phyloP scores from a whole-genome alignment of 202 grass and related monocot genomes.

The Alloteropsis angusta region DNA sequence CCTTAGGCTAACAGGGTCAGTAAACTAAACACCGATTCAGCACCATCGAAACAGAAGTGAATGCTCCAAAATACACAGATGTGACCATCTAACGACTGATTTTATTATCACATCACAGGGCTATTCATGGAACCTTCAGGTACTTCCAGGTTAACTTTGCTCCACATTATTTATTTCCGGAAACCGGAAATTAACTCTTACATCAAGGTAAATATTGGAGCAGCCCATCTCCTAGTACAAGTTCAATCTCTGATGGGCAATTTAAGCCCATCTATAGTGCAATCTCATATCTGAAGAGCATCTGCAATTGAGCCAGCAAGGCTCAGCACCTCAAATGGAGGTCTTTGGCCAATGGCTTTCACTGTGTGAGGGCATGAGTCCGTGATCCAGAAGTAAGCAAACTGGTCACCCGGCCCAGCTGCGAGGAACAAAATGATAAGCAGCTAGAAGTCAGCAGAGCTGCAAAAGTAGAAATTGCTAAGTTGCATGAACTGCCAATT shows the following conservation, averaged over 20 bases:
- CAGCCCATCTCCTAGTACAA: constrained; percentile 13
- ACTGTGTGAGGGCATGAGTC: constrained; percentile 83
- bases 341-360: constrained; percentile 41
- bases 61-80: background rate
- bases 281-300: constrained; percentile 80
- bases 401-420: constrained; percentile 47
- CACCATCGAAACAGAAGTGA: background rate
- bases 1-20: background rate
- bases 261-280: constrained; percentile 28
- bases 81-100: background rate
- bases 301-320: constrained; percentile 82
- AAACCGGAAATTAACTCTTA: constrained; percentile 20
- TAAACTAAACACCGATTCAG: background rate
- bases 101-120: constrained; percentile 23
- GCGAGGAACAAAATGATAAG: constrained; percentile 4
- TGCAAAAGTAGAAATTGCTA: background rate
- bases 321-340: constrained; percentile 89
- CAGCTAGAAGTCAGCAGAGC: background rate
- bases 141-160: background rate
- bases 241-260: constrained; percentile 56
- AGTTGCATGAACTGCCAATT: constrained; percentile 9
- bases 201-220: constrained; percentile 12
- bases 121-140: constrained; percentile 1
- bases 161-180: constrained; percentile 26
- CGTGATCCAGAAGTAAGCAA: constrained; percentile 86